Evolutionary conservation across 2,329 filamentous ascomycete species (phyloP), one percentile per base, ranked within the genome.

Genomic region (Colletotrichum gigasporum): DNA sequence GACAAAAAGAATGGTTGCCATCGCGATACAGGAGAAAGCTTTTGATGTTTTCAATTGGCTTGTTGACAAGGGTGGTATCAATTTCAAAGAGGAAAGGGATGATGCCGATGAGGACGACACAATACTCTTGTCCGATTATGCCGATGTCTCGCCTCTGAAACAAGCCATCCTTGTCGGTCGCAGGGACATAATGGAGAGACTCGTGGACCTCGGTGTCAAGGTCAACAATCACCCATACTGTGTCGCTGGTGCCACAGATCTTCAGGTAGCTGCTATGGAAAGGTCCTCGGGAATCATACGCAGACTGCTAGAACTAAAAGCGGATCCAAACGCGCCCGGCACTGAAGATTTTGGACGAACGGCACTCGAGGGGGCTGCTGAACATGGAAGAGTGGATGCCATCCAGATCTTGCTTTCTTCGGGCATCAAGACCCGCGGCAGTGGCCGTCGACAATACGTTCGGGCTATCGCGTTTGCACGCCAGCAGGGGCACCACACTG

Each of bases 281-380:
- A 55, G 61, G 0, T 42, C 10, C 7, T 53, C 42, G 3, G 41
- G 47, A 7, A 2, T 42, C 0, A 47, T 42, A 1, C 20, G 16
- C 2, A 39, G 3, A 3, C 7, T 64, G 0, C 8, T 60, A 0
- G 18, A 42, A 1, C 2, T 42, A 2, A 3, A 12, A 3, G 61
- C 48, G 2, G 10, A 64, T 1, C 39, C 48, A 5, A 37, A 60
- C 5, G 26, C 41, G 2, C 11, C 61, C 0, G 47, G 18, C 0
- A 5, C 10, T 3, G 3, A 0, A 1, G 0, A 9, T 0, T 0
- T 1, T 1, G 11, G 12, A 0, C 39, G 14, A 4, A 64, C 61
- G 0, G 55, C 48, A 2, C 11, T 64, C 2, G 54, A 64, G 12
- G 12, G 6, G 0, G 61, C 61, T 1, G 56, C 55, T 0, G n/a